Base-by-base conservation (phyloP, 352 stramenopile species). In the Phytopythium sindhum region DNA sequence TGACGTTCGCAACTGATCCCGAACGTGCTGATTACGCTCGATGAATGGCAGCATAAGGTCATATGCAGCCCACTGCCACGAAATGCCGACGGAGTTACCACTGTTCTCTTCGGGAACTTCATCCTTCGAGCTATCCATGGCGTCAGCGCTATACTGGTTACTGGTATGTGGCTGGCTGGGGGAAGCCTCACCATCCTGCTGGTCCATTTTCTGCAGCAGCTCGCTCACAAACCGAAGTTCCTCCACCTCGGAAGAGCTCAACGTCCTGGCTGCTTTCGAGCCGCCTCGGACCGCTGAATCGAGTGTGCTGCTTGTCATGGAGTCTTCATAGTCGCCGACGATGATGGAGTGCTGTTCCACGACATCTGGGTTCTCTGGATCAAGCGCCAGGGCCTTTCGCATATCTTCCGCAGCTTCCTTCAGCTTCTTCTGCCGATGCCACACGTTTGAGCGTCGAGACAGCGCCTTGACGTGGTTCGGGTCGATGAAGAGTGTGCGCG, bases 291-390 rank as follows among this genome's bases (percentile, higher is more conserved):
- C 17, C 21, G 51, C 65, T 19, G 50, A 44, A 28, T 73, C 57
- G 11, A 93, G 62, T 23, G 78, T 41, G 21, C 37, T 70, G 19
- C 82, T 74, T 8, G 57, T 69, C 11, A 77, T 50, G 0, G 70
- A 70, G 56, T 93, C 82, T 57, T 91, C 80, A 33, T 83, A 91
- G 60, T 91, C 82, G 0, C 81, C 85, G 51, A 89, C 81, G 26
- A 93, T 80, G 47, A 84, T 75, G 8, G 84, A 88, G 57, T 90
- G 76, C 63, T 93, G 85, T 48, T 91, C 82, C 7, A 80, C 59
- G 12, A 93, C 64, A 42, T 93, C 85, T 24, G 63, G 48, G 42
- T 93, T 93, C 12, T 69, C 65, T n/a, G 66, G 54, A 6, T 86
- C 77, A 2, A 90, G 48, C 3, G 23, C 33, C 28, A 88, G 51